Conservation (phyloP, 225 moss, liverwort and hornwort genomes). For the Sphagnum tenellum region DNA sequence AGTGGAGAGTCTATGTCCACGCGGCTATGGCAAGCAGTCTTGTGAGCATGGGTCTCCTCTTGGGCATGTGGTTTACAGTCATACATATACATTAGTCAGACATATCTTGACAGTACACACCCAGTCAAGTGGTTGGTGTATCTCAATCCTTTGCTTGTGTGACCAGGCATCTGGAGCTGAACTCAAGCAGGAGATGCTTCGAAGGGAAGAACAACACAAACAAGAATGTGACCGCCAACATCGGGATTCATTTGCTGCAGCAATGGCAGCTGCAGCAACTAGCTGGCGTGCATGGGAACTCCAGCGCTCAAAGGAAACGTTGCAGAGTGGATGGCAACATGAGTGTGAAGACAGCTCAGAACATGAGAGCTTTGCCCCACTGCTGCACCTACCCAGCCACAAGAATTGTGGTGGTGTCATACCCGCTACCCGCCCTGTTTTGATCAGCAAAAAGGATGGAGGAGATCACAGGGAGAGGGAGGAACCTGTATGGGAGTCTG, state of each 20-base stretch:
- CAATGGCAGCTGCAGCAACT: slow-evolving; percentile 14
- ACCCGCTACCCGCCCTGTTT: not conserved
- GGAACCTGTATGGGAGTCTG: slow-evolving; percentile 3
- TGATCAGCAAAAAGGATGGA: not conserved
- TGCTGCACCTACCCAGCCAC: slow-evolving; percentile 5
- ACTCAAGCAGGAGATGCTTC: slow-evolving; percentile 21
- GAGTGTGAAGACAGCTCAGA: slow-evolving; percentile 4
- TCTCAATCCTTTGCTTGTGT: not conserved
- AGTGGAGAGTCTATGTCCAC: too few relatives aligned
- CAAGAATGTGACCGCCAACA: slow-evolving; percentile 11
- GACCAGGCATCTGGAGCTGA: slow-evolving; percentile 18
- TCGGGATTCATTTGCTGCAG: slow-evolving; percentile 12
- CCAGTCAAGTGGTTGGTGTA: too few relatives aligned
- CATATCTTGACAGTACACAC: too few relatives aligned
- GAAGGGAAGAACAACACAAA: slow-evolving; percentile 18
- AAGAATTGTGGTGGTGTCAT: slow-evolving; percentile 4
- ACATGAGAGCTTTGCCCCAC: slow-evolving; percentile 4
- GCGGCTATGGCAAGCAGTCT: too few relatives aligned
- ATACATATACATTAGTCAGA: too few relatives aligned
- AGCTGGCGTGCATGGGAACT: slow-evolving; percentile 18
- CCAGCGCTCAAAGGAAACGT: slow-evolving; percentile 3
- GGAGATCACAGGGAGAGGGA: slow-evolving; percentile 7
- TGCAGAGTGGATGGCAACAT: slow-evolving; percentile 7
- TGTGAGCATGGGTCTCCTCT: too few relatives aligned
- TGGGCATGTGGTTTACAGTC: too few relatives aligned